Evolutionary conservation across 169 alveolate species (phyloP).

Genomic region (Plasmodium inui): DNA sequence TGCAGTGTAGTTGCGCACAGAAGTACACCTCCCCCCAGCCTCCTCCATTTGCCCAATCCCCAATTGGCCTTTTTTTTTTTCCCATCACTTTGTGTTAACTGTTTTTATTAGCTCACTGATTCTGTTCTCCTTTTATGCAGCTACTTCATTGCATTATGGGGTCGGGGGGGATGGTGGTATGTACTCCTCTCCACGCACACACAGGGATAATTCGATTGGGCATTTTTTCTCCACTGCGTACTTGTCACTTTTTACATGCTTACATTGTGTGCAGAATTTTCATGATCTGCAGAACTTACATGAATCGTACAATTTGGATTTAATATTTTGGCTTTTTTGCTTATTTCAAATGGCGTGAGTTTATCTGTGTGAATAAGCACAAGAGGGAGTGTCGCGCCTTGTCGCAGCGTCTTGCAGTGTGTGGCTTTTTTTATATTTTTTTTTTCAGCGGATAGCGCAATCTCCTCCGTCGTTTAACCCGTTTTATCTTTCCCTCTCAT

Average conservation of each 20-base stretch:
- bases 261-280: not conserved
- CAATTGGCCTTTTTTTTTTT: not conserved
- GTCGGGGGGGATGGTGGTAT: not conserved
- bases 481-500: not conserved
- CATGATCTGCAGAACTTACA: not conserved
- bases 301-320: not conserved
- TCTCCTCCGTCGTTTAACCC: not conserved
- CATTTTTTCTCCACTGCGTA: not conserved
- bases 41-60: not conserved
- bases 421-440: no score
- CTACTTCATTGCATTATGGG: not conserved
- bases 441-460: not conserved
- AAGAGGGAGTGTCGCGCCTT: not conserved
- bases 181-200: not conserved
- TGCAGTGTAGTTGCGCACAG: not conserved
- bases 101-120: not conserved
- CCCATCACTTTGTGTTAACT: not conserved
- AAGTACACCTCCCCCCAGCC: not conserved
- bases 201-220: not conserved
- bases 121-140: not conserved
- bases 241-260: not conserved
- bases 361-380: not conserved
- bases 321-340: not conserved
- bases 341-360: not conserved
- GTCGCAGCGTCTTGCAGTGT: no score